Evolutionary conservation across 1,284 basidiomycete species (phyloP).

Genomic region (Ceratobasidium sp.): DNA sequence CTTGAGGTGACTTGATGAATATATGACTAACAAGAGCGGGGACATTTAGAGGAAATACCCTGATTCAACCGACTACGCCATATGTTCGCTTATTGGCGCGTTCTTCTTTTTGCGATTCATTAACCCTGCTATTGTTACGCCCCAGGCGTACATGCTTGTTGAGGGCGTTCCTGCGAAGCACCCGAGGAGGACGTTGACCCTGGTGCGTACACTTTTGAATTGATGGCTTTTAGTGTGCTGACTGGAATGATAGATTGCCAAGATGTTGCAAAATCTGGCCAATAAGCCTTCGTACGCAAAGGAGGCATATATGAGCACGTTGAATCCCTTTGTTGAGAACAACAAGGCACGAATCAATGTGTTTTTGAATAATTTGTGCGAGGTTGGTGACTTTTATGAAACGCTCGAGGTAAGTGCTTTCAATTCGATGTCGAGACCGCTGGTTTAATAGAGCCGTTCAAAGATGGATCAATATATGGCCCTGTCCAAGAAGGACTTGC

Average conservation of each 20-base stretch:
- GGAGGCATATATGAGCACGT: constrained; percentile 97
- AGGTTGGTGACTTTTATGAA: constrained; percentile 99
- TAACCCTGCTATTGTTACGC: constrained; percentile 99
- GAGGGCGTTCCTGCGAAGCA: constrained; percentile 98
- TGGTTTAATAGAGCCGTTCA: constrained; percentile 23
- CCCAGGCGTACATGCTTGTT: constrained; percentile 99
- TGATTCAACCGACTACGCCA: constrained; percentile 95
- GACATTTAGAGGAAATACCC: constrained; percentile 89
- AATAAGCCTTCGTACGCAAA: constrained; percentile 99
- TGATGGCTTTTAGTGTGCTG: constrained; percentile 18
- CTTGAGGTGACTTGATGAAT: background rate
- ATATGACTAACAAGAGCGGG: background rate
- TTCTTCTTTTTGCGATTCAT: constrained; percentile 99
- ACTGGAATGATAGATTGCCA: constrained; percentile 79
- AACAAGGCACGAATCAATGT: constrained; percentile 98
- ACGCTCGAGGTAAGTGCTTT: constrained; percentile 83
- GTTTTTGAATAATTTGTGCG: constrained; percentile 95
- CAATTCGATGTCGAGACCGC: background rate
- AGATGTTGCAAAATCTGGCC: constrained; percentile 99
- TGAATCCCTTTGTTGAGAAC: constrained; percentile 98
- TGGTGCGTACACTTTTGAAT: constrained; percentile 64
- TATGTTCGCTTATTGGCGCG: constrained; percentile 97
- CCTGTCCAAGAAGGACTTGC: constrained; percentile 96
- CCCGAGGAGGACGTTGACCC: constrained; percentile 92
- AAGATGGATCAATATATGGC: constrained; percentile 99